Evolutionary conservation across 1,139 yeast genomes (phyloP), one percentile per base, ranked within the genome.

Genomic region (Saccharomycopsis hybrid): DNA sequence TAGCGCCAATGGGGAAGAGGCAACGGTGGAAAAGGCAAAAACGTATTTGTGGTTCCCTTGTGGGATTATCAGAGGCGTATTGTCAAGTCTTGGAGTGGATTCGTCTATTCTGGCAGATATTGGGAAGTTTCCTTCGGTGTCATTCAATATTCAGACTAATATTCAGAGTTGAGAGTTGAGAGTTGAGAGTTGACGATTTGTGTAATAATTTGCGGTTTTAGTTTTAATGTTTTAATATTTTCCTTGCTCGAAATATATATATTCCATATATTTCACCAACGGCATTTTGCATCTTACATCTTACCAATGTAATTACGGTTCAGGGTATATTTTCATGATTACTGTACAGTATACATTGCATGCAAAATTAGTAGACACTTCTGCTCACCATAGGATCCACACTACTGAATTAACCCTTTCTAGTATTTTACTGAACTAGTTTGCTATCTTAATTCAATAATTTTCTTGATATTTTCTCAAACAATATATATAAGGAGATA

Each of bases 1-100:
- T 60, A 76, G 84, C 41, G 66, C 74, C 11, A 58, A 61, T 31
- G 80, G 80, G 1, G 65, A 66, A 33, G 65, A 69, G 7, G 81
- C 78, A 50, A 75, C 83, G 0, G 54, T 72, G 39, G 61, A 65
- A 54, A 78, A 73, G 59, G 72, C 76, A 4, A 71, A 66, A 55
- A 73, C 78, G 41, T 85, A 82, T 59, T 64, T 89, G 47, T 84
- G 88, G 80, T 80, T 86, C 51, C 92, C 96, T 0, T 77, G 88
- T 58, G 97, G 97, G 0, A 67, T 90, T 2, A 85, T 90, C 13
- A 74, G 89, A 55, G 97, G 97, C 0, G 81, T 86, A 0, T 68
- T 90, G 51, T 72, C 77, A 54, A 82, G 84, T 51, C 74, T 86
- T 60, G 95, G 92, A 0, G 73, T 85, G 29, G 79, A 78, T 38